Percentiles rank a stretch among this genome's conserved stretches.
Evolutionary conservation across 2,329 filamentous ascomycete species (phyloP).

Genomic region (Diaporthe velutina): DNA sequence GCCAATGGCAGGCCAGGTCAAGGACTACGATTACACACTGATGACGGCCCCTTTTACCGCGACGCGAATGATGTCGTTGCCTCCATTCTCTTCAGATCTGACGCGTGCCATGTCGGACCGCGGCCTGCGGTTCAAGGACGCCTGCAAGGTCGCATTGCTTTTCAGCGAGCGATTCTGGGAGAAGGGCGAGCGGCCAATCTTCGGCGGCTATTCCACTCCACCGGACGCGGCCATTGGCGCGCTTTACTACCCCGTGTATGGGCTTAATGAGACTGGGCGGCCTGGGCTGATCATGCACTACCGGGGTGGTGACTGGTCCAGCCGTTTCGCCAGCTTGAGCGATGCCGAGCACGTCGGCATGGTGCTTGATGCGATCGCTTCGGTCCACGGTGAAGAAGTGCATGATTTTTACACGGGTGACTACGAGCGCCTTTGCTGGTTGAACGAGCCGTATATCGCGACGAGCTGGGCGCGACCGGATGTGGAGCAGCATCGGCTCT

Average conservation of each 20-base stretch:
- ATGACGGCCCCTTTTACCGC: slow-evolving; percentile 74
- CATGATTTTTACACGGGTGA: slow-evolving; percentile 73
- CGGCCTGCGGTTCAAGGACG: slow-evolving; percentile 55
- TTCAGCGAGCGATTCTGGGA: slow-evolving; percentile 76
- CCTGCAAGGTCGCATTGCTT: slow-evolving; percentile 74
- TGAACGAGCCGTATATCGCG: slow-evolving; percentile 69
- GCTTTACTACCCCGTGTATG: slow-evolving; percentile 77
- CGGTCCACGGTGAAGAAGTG: slow-evolving; percentile 73
- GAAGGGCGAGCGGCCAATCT: slow-evolving; percentile 64
- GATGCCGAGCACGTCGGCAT: slow-evolving; percentile 73
- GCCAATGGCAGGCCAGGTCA: slow-evolving; percentile 66
- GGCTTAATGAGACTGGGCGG: slow-evolving; percentile 73
- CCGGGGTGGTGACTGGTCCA: slow-evolving; percentile 55
- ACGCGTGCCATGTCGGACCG: slow-evolving; percentile 58
- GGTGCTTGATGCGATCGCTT: slow-evolving; percentile 74
- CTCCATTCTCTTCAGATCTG: slow-evolving; percentile 55
- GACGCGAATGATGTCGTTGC: slow-evolving; percentile 71
- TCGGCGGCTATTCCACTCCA: slow-evolving; percentile 70
- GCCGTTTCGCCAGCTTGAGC: slow-evolving; percentile 58
- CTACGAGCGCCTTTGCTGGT: slow-evolving; percentile 76
- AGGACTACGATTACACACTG: slow-evolving; percentile 77
- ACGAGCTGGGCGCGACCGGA: slow-evolving; percentile 73
- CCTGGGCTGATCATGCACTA: slow-evolving; percentile 74
- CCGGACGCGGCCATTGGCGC: slow-evolving; percentile 70
- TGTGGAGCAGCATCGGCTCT: slow-evolving; percentile 76